Evolutionary conservation across 1,284 basidiomycete species (phyloP).

Genomic region (Pseudomicrostroma phylloplanum): DNA sequence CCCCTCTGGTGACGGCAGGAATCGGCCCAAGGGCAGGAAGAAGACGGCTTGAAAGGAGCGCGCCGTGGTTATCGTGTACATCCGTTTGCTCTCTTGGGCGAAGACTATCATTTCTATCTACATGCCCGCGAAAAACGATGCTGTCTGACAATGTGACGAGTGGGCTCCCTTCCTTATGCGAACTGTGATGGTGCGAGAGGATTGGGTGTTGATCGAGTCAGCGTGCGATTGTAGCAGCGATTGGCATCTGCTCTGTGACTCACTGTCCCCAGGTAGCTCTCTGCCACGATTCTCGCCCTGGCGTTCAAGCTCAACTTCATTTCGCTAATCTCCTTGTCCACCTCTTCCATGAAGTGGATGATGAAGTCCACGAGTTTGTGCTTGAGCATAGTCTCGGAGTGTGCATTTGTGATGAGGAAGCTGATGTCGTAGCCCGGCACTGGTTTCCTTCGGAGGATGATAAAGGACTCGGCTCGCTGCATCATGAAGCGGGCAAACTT

Average conservation of each 20-base stretch:
- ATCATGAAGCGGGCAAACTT: constrained; percentile 99
- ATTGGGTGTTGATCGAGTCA: not conserved
- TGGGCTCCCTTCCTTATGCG: not conserved
- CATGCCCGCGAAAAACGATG: too few species aligned
- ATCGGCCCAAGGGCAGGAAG: too few species aligned
- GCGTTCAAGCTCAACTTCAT: constrained; percentile 75
- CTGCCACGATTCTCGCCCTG: constrained; percentile 91
- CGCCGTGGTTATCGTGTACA: too few species aligned
- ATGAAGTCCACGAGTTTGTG: constrained; percentile 99
- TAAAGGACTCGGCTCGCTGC: constrained; percentile 93
- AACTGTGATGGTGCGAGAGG: not conserved
- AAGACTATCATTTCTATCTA: too few species aligned
- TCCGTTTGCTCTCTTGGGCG: too few species aligned
- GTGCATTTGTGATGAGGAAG: constrained; percentile 94
- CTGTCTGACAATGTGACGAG: not conserved
- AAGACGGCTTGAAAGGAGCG: too few species aligned
- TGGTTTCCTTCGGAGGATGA: constrained; percentile 89
- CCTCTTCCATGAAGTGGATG: constrained; percentile 99
- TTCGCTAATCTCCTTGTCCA: constrained; percentile 80
- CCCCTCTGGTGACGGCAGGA: too few species aligned
- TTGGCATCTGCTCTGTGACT: too few species aligned
- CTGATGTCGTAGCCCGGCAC: constrained; percentile 89
- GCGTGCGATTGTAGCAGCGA: not conserved
- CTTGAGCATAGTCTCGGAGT: constrained; percentile 95
- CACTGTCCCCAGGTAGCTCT: constrained; percentile 50